phyloP scores from a whole-genome alignment of 345 rosid species.

The Citrus unshiu region DNA sequence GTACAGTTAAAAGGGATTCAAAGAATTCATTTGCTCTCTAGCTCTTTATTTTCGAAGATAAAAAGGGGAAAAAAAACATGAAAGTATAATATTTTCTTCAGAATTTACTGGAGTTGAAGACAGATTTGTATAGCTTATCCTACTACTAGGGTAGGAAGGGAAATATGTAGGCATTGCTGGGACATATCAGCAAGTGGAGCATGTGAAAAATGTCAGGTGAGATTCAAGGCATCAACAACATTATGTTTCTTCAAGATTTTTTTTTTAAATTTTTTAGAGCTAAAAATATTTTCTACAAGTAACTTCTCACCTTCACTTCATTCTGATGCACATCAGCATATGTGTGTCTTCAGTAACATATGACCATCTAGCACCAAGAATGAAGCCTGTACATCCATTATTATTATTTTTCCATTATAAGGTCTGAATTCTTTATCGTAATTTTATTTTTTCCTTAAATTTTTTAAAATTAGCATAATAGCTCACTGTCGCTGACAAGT shows the following conservation, averaged over 20 bases:
- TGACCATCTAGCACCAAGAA: neutral
- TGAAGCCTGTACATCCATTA: neutral
- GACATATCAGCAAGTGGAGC: constrained; percentile 18
- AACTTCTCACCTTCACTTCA: constrained; percentile 8
- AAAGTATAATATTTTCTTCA: neutral
- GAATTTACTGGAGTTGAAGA: neutral
- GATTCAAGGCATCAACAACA: constrained; percentile 18
- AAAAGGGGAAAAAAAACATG: neutral
- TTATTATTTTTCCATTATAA: neutral
- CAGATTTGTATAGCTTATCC: neutral
- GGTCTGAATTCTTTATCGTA: too few species aligned
- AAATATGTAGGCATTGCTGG: constrained; percentile 9
- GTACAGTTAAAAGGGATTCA: neutral
- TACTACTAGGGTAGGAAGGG: neutral
- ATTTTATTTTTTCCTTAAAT: too few species aligned
- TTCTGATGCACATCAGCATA: constrained; percentile 1
- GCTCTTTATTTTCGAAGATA: neutral
- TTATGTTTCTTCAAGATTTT: constrained; percentile 10
- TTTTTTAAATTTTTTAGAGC: neutral
- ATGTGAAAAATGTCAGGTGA: constrained; percentile 25
- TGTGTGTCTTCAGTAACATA: neutral
- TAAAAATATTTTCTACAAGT: neutral
- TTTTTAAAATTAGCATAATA: too few species aligned
- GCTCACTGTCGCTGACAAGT: too few species aligned
- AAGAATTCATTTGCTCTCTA: neutral